These are phyloP conservation scores for Stemphylium lycopersici DNA, from an alignment of 2,329 filamentous ascomycete genomes.

Conservation along the genomic window DNA sequence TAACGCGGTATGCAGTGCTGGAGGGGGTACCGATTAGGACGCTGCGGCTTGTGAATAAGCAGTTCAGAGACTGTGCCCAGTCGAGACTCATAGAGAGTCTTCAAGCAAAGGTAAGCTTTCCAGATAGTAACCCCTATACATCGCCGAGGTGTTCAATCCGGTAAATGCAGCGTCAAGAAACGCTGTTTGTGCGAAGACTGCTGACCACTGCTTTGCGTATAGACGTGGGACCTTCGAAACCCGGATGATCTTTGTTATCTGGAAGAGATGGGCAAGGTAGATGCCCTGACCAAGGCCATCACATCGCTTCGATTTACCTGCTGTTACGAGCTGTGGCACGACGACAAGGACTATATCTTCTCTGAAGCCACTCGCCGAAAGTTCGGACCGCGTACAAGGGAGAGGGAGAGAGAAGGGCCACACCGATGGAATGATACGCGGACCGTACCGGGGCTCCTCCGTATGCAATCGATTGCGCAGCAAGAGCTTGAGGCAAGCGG, in stretches of 20 bases:
- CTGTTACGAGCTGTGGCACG: neutral
- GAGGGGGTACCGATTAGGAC: neutral
- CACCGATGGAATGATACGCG: too few species aligned
- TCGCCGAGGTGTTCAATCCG: too few species aligned
- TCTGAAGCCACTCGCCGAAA: neutral
- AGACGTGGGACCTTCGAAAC: neutral
- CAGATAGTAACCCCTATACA: too few species aligned
- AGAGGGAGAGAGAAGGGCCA: too few species aligned
- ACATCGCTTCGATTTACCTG: neutral
- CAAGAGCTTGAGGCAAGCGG: neutral
- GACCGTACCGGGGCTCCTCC: too few species aligned
- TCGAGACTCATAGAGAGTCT: neutral
- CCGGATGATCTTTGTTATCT: neutral
- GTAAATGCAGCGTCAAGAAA: too few species aligned
- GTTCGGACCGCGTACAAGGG: too few species aligned
- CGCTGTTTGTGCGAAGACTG: too few species aligned
- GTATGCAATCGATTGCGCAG: neutral
- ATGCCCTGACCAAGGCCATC: neutral
- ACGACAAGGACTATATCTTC: neutral
- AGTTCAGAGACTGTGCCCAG: neutral
- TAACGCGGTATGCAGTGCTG: neutral
- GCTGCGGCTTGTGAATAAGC: neutral
- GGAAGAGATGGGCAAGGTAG: neutral
- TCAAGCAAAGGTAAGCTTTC: neutral
- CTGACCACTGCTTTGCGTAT: neutral